These are phyloP conservation scores for Claviceps capensis DNA, from an alignment of 2,329 filamentous ascomycete genomes.

Conservation along the genomic window DNA sequence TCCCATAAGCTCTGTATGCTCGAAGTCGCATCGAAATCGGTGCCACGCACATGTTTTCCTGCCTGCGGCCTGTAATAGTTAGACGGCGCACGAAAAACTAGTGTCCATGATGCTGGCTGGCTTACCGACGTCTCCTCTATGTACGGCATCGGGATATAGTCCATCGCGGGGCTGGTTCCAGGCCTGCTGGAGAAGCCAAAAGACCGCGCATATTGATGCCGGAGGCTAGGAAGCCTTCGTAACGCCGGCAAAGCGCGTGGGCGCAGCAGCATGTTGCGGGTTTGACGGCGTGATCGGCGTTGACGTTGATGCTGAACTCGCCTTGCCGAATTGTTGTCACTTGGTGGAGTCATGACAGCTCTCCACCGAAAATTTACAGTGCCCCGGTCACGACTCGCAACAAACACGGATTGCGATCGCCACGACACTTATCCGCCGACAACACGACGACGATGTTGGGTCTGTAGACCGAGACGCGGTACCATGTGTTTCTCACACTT, in stretches of 20 bases:
- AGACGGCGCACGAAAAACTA: slow-evolving; percentile 9
- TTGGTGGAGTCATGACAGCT: not conserved
- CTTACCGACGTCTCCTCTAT: slow-evolving; percentile 34
- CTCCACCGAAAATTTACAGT: slow-evolving; percentile 1
- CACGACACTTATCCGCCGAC: not conserved
- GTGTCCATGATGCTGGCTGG: not conserved
- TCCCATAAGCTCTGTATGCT: not conserved
- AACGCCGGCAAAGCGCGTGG: slow-evolving; percentile 18
- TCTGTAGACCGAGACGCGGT: not conserved
- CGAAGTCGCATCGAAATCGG: not conserved
- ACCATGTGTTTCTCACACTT: not conserved
- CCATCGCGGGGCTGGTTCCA: slow-evolving; percentile 16
- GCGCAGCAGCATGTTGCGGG: slow-evolving; percentile 18
- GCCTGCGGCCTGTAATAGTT: slow-evolving; percentile 48
- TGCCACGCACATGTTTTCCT: slow-evolving; percentile 57
- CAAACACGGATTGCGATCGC: no score
- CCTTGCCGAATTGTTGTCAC: not conserved
- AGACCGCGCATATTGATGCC: slow-evolving; percentile 22
- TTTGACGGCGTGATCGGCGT: not conserved
- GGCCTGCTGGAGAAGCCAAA: slow-evolving; percentile 29
- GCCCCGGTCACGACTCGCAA: not conserved
- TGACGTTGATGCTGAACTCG: slow-evolving; percentile 1
- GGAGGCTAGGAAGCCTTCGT: slow-evolving; percentile 14
- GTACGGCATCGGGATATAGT: slow-evolving; percentile 43
- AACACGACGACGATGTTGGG: not conserved